These are phyloP conservation scores for Fusarium equiseti DNA, from an alignment of 2,329 filamentous ascomycete species.

Conservation along the genomic window DNA sequence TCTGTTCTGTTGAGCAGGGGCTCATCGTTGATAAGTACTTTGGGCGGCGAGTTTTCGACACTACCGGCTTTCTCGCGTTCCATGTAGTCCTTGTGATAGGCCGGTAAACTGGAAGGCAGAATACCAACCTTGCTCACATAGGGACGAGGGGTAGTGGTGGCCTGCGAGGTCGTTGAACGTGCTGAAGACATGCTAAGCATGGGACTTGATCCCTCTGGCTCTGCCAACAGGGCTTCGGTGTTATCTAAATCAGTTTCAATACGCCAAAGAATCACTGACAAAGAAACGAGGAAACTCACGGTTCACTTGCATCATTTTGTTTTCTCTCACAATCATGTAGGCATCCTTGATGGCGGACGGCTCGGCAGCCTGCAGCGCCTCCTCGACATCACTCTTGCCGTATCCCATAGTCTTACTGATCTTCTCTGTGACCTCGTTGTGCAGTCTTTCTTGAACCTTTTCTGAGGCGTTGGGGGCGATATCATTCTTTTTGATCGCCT, in stretches of 20 bases:
- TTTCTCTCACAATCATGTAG: slow-evolving; percentile 97
- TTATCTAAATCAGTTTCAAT: slow-evolving; percentile 51
- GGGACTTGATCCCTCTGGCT: slow-evolving; percentile 59
- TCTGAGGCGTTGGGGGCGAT: slow-evolving; percentile 83
- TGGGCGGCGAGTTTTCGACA: slow-evolving; percentile 57
- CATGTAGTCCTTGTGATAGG: slow-evolving; percentile 92
- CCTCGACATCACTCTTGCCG: slow-evolving; percentile 92
- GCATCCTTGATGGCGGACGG: slow-evolving; percentile 99
- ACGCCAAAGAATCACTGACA: slow-evolving; percentile 30
- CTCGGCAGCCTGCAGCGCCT: slow-evolving; percentile 90
- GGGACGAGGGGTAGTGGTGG: slow-evolving; percentile 62
- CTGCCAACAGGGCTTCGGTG: slow-evolving; percentile 51
- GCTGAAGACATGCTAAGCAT: slow-evolving; percentile 67
- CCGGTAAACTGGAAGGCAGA: slow-evolving; percentile 88
- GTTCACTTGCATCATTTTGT: slow-evolving; percentile 95
- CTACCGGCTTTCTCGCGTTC: slow-evolving; percentile 72
- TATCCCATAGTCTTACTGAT: slow-evolving; percentile 99
- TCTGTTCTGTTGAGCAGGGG: slow-evolving; percentile 66
- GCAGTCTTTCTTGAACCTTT: slow-evolving; percentile 87
- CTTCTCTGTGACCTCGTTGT: slow-evolving; percentile 93
- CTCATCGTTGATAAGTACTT: slow-evolving; percentile 62
- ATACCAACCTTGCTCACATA: slow-evolving; percentile 90
- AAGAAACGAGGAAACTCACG: slow-evolving; percentile 69
- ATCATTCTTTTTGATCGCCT: slow-evolving; percentile 85
- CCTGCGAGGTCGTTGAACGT: slow-evolving; percentile 65